Evolutionary conservation across 306 rosid genomes (phyloP).

Genomic region (Quillaja saponaria): DNA sequence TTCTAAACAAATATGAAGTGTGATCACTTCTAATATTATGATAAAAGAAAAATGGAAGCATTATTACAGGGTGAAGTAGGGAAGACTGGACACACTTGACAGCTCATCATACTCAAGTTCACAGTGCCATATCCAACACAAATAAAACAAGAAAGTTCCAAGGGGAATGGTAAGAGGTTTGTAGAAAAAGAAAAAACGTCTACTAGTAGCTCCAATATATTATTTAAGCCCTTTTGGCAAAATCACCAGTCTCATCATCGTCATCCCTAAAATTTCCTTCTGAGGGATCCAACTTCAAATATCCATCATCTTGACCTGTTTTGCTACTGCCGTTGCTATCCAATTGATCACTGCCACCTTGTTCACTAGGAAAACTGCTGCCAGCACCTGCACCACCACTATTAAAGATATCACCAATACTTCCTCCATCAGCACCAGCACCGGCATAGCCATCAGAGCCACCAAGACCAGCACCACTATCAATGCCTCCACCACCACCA

Average conservation of each 20-base stretch:
- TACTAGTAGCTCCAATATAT: conserved; percentile 2
- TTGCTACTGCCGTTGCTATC: conserved; percentile 31
- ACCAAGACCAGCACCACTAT: conserved; percentile 16
- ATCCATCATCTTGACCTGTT: conserved; percentile 31
- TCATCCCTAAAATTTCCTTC: neutral
- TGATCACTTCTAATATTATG: too few species aligned
- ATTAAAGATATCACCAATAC: conserved; percentile 24
- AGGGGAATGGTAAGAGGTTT: neutral
- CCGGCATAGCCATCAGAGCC: conserved; percentile 12
- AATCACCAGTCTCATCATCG: neutral
- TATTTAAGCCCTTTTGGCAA: neutral
- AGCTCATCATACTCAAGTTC: conserved; percentile 28
- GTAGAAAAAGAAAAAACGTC: conserved; percentile 3
- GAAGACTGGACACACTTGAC: conserved; percentile 26
- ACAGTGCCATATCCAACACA: conserved; percentile 22
- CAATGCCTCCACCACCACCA: conserved; percentile 19
- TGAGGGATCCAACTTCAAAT: neutral
- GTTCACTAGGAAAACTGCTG: conserved; percentile 18
- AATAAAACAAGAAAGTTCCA: conserved; percentile 1
- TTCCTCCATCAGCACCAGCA: conserved; percentile 14
- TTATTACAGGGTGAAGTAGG: neutral
- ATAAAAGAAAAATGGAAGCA: conserved; percentile 18
- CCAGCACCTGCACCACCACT: conserved; percentile 19
- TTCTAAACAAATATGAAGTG: too few species aligned
- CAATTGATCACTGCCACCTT: conserved; percentile 36